Base-by-base conservation (phyloP, 1,284 basidiomycete species). In the Cutaneotrichosporon mucoides region DNA sequence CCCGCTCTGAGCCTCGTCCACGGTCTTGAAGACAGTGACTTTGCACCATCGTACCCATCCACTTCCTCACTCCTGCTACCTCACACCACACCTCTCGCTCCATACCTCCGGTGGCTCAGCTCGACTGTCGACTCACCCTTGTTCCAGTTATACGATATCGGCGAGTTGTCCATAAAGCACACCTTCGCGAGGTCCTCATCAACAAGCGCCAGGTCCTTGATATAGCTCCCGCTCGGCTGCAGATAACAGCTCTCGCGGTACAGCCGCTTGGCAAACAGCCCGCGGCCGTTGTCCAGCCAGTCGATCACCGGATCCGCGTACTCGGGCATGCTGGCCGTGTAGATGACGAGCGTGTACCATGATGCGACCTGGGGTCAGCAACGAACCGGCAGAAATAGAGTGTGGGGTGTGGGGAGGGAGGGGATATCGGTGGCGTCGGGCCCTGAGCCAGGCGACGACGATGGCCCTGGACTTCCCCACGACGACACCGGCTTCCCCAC, bases 301-400 rank as follows among this genome's bases (percentile, higher is more conserved):
- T 99, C 96, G 68, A 99, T 99, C 35, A 99, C 95, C 0, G 96
- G 95, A 80, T 99, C 95, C 59, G 95, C 95, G 76, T 99, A 99
- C 78, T 99, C 95, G 72, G 93, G 90, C 88, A 99, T 92, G 6
- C 93, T 97, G 1, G 95, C 96, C 15, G 95, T 99, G 78, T 95
- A 99, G 65, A 99, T 91, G 57, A 99, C 94, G 56, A 99, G 86
- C 2, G 94, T 97, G 80, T 99, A 99, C 95, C 95, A 99, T 45
- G 88, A 84, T 33, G 95, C 94, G 47, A 98, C 96, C 92, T 96
- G 72, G 13, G n/a, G 47, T 56, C 40, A 63, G 59, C 36, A 8
- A 13, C 12, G n/a, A 45, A 24, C 24, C 24, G 24, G 24, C 24
- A 24, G 24, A 24, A 24, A 24, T 24, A 24, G 24, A 24, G 24